Base-by-base conservation (phyloP, 2,329 filamentous ascomycete species). In the Paecilomyces fulvus region DNA sequence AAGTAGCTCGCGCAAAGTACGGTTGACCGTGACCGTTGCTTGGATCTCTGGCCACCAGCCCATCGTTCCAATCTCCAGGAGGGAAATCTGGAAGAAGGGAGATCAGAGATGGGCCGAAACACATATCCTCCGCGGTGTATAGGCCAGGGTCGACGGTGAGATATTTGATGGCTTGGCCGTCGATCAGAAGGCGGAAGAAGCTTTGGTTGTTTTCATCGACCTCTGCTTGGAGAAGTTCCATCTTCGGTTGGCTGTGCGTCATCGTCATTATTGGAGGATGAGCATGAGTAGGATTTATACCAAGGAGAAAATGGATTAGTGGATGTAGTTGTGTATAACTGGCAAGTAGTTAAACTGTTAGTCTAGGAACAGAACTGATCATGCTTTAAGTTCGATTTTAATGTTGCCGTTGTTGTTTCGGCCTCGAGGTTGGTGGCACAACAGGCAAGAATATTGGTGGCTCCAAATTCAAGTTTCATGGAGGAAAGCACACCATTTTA, bases 31-130 rank as follows among this genome's bases (percentile, higher is more conserved):
- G 31, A 20, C 58, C 62, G 14, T 54, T 55, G 6, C 55, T 55
- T 23, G 55, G 2, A 46, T 65, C 50, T 57, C 52, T 60, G 7
- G 62, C 55, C 5, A 68, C 55, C 10, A 64, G 43, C n/a, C 61
- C 66, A 52, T 67, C 62, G 37, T 70, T 70, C 67, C 65, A 71
- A n/a, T 70, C 58, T n/a, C 64, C 66, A 31, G 60, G 12, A 9
- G 65, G 65, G 2, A 69, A 48, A 5, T 57, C 53, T 0, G 63
- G 66, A 2, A 66, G 56, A 28, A 65, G 7, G 0, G 62, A 56
- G 25, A 59, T 17, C 5, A 70, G 58, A 3, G 64, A 63, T 49
- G 67, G 67, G 6, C 58, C 61, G 49, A 70, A 70, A 58, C 62
- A 67, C 64, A 71, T 65, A 49, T 70, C 65, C 17, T 67, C 64